A percentile compares a stretch with the other conserved stretches of the same genome.
Conservation (phyloP, 768 basidiomycete genomes). For the Lentinula boryana region DNA sequence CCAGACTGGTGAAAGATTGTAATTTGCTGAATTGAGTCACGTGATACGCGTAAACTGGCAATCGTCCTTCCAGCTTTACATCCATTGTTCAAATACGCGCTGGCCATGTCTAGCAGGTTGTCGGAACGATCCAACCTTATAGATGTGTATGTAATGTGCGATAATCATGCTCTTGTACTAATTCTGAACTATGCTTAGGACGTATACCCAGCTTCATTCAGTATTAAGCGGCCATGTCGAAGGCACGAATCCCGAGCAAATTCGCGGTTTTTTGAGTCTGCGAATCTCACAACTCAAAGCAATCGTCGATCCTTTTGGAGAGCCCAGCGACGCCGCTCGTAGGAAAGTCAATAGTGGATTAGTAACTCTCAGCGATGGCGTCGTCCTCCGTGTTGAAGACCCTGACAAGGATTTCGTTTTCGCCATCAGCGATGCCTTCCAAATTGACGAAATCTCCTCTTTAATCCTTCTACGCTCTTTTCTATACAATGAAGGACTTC, state of each 20-base stretch:
- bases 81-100: background rate
- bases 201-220: slow-evolving; percentile 59
- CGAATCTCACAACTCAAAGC: slow-evolving; percentile 54
- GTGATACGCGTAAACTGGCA: no score
- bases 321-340: slow-evolving; percentile 61
- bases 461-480: slow-evolving; percentile 71
- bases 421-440: slow-evolving; percentile 66
- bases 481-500: slow-evolving; percentile 71
- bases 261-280: slow-evolving; percentile 50
- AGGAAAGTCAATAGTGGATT: slow-evolving; percentile 62
- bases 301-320: slow-evolving; percentile 60
- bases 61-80: no score
- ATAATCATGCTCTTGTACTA: background rate
- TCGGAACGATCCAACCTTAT: slow-evolving; percentile 64
- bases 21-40: no score
- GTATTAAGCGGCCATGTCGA: slow-evolving; percentile 55
- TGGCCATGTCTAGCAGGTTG: slow-evolving; percentile 37
- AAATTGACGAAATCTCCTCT: slow-evolving; percentile 79
- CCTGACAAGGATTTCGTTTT: slow-evolving; percentile 64
- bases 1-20: no score
- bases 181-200: slow-evolving; percentile 29
- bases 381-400: slow-evolving; percentile 56
- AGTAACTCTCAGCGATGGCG: slow-evolving; percentile 63
- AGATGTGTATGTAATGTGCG: slow-evolving; percentile 50
- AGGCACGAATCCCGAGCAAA: slow-evolving; percentile 50